Evolutionary conservation across 768 basidiomycete genomes (phyloP), one percentile per base, ranked within the genome.

Genomic region (Phlebiopsis gigantea): DNA sequence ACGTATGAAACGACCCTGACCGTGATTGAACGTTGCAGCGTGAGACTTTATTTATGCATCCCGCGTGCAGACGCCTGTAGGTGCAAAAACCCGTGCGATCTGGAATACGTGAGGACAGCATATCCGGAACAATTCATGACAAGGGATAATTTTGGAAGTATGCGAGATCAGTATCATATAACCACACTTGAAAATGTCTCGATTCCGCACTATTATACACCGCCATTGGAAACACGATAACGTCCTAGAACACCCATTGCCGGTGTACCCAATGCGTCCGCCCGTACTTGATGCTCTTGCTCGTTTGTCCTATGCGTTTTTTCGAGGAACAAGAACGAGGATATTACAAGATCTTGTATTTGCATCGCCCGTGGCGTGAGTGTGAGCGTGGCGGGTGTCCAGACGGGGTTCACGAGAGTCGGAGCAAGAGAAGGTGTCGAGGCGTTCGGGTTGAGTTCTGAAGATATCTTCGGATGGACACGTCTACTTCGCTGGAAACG

Each of bases 251-350:
- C 47, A 5, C 26, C 26, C 8, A 60, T 34, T 21, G 41, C 22
- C 2, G 62, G 59, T 3, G 57, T 24, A 21, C 46, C 48, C 28
- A 58, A 15, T 15, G 57, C 62, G 34, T 66, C 66, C 4, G 61
- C 61, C 28, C 39, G 46, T 45, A 56, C 60, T 62, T 59, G 57
- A 47, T 62, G 62, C 19, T 71, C 64, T 6, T 46, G 63, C 44
- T 76, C 75, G 15, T 58, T 64, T 30, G 60, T 62, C 34, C 75
- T 62, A n/a, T 74, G 65, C 7, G 56, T 66, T 58, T 73, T 75
- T 65, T 78, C 76, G 28, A 77, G 70, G 28, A 75, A 66, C 25
- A 75, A 62, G 63, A 77, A 77, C 7, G 74, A 73, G 12, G 73
- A 58, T 10, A 77, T 68, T 14, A 71, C 69, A 5, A 71, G 53